Conservation (phyloP, 805 yeast genomes). For the Blastobotrys parvus region DNA sequence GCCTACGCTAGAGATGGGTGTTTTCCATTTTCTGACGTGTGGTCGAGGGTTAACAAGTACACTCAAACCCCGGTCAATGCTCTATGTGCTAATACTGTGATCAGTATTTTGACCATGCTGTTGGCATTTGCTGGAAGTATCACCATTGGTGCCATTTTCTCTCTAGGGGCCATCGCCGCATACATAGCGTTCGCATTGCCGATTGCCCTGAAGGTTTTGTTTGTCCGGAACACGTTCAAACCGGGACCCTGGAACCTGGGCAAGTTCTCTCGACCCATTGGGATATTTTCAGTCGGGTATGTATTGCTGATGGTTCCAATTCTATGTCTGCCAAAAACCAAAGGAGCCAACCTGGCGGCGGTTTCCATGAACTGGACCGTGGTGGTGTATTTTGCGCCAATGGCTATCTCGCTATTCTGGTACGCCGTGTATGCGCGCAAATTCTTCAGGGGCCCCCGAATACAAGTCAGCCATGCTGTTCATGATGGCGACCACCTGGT, state of each 20-base stretch:
- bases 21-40: constrained; percentile 40
- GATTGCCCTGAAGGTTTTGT: constrained; percentile 42
- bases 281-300: constrained; percentile 43
- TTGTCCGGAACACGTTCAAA: constrained; percentile 44
- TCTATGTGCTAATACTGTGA: constrained; percentile 41
- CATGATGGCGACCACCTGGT: constrained; percentile 9
- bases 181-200: constrained; percentile 62
- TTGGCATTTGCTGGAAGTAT: constrained; percentile 54
- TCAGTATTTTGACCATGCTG: constrained; percentile 43
- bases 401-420: background rate
- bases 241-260: constrained; percentile 64
- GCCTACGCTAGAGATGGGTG: constrained; percentile 75
- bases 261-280: constrained; percentile 36
- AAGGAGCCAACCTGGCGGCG: constrained; percentile 1
- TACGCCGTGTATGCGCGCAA: background rate
- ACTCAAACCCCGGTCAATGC: constrained; percentile 59
- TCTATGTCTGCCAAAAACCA: constrained; percentile 47
- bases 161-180: constrained; percentile 55
- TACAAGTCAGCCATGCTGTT: constrained; percentile 34
- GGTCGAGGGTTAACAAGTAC: constrained; percentile 49
- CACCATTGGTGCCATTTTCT: constrained; percentile 62
- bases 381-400: background rate
- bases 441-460: background rate
- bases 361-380: background rate
- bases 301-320: constrained; percentile 45